These are phyloP conservation scores for Pelargonium exstipulatum DNA, from an alignment of 441 rosid species.

Conservation along the genomic window DNA sequence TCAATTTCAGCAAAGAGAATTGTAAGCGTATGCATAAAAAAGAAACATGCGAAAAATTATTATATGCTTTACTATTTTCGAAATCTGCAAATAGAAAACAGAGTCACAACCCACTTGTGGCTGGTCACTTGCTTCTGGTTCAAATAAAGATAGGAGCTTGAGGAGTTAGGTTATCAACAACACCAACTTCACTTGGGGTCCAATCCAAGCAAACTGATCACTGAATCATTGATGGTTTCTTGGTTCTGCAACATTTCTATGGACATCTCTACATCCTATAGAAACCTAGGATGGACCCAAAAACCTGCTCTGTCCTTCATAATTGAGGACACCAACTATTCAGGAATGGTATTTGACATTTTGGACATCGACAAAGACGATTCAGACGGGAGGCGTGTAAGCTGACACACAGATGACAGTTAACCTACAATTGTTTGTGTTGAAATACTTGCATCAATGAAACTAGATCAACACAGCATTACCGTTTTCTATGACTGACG, in stretches of 20 bases:
- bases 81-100: neutral
- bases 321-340: neutral
- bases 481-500: too few species aligned
- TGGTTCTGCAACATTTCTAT: neutral
- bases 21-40: too few species aligned
- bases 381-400: neutral
- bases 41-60: too few species aligned
- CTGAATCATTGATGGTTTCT: too few species aligned
- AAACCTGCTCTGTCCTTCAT: neutral
- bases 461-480: neutral
- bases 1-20: too few species aligned
- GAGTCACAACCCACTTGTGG: too few species aligned
- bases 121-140: neutral
- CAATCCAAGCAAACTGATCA: too few species aligned
- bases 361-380: neutral
- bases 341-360: neutral
- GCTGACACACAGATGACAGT: neutral
- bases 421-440: neutral
- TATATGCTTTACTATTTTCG: neutral
- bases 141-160: neutral
- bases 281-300: neutral
- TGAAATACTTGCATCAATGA: neutral
- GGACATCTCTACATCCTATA: neutral
- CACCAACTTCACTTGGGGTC: too few species aligned
- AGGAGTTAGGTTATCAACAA: too few species aligned